These are phyloP conservation scores for Venturiaceae sp. DNA, from an alignment of 2,329 filamentous ascomycete species.

Conservation along the genomic window DNA sequence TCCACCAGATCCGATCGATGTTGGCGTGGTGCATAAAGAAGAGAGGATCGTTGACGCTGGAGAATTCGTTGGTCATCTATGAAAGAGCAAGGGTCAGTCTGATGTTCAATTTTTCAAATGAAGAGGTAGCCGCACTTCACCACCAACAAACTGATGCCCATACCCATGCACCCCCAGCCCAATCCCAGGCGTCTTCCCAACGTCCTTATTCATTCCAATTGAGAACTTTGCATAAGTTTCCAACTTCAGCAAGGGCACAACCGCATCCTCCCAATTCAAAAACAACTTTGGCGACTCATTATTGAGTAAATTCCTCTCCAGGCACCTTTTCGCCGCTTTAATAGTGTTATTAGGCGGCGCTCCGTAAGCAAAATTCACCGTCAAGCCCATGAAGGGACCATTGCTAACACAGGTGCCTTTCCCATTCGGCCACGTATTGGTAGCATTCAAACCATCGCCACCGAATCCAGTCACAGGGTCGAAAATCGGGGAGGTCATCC, in stretches of 20 bases:
- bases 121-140: neutral
- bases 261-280: too few relatives aligned
- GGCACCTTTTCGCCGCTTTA: neutral
- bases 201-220: too few relatives aligned
- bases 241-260: too few relatives aligned
- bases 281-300: neutral
- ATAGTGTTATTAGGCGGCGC: neutral
- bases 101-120: slow-evolving; percentile 10
- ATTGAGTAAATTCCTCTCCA: neutral
- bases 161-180: neutral
- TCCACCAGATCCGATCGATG: slow-evolving; percentile 40
- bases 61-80: slow-evolving; percentile 25
- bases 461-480: slow-evolving; percentile 23
- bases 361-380: neutral
- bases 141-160: neutral
- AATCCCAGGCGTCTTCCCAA: too few relatives aligned
- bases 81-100: slow-evolving; percentile 15
- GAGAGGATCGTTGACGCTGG: slow-evolving; percentile 20
- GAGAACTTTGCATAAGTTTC: too few relatives aligned
- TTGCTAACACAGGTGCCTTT: neutral
- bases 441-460: slow-evolving; percentile 15
- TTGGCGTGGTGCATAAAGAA: slow-evolving; percentile 40
- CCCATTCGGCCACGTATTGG: neutral
- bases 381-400: neutral
- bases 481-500: slow-evolving; percentile 19